Evolutionary conservation across 192 early-diverging fungal species (phyloP).

Genomic region (Backusella psychrophila): DNA sequence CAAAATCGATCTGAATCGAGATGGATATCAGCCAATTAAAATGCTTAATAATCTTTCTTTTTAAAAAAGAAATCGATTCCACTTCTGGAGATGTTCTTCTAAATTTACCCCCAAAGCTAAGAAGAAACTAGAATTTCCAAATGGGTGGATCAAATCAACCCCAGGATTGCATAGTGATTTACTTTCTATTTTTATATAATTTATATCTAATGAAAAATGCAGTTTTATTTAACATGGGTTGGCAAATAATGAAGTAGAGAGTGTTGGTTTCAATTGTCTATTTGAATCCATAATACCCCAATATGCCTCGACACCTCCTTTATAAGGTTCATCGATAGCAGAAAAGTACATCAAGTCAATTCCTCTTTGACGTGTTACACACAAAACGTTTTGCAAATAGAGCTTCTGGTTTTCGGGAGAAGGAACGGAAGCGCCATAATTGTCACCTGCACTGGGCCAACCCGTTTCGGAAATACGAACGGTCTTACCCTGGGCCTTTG

Average conservation of each 20-base stretch:
- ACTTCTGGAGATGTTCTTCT: slow-evolving; percentile 53
- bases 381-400: slow-evolving; percentile 42
- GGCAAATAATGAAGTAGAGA: background rate
- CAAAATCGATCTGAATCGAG: too few relatives aligned
- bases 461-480: slow-evolving; percentile 62
- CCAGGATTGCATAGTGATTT: background rate
- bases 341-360: slow-evolving; percentile 56
- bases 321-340: slow-evolving; percentile 60
- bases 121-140: slow-evolving; percentile 55
- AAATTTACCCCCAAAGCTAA: slow-evolving; percentile 49
- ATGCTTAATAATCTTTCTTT: background rate
- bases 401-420: slow-evolving; percentile 49
- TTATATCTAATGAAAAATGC: background rate
- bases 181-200: background rate
- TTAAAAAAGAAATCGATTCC: slow-evolving; percentile 36
- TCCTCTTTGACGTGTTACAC: slow-evolving; percentile 44
- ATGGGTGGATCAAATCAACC: slow-evolving; percentile 47
- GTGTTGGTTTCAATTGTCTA: slow-evolving; percentile 10
- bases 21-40: background rate
- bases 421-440: slow-evolving; percentile 43
- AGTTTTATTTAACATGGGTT: background rate
- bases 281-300: slow-evolving; percentile 30
- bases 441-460: slow-evolving; percentile 54
- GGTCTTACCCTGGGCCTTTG: slow-evolving; percentile 44
- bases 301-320: slow-evolving; percentile 36